Conservation (phyloP, 2,329 filamentous ascomycete genomes). For the Alternaria gansuensis region DNA sequence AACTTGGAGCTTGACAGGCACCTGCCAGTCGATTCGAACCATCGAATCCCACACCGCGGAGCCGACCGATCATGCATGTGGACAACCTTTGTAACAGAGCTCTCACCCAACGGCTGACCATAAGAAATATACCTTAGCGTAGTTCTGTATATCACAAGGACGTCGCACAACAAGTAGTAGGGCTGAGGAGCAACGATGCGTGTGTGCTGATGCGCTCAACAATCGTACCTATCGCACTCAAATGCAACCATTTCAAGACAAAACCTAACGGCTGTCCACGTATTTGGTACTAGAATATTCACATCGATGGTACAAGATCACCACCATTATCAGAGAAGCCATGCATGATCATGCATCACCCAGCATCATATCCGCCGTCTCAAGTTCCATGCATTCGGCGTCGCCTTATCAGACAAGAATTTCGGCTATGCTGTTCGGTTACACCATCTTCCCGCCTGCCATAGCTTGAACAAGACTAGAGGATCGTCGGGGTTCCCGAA, state of each 20-base stretch:
- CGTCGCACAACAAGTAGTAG: neutral
- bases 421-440: neutral
- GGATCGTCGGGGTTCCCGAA: conserved; percentile 11
- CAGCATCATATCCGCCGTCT: conserved; percentile 1
- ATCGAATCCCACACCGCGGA: conserved; percentile 18
- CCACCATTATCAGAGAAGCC: neutral
- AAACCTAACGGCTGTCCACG: neutral
- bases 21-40: neutral
- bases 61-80: conserved; percentile 8
- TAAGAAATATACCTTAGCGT: neutral
- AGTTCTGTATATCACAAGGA: neutral
- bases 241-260: neutral
- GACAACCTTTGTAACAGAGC: neutral
- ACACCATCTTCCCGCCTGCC: conserved; percentile 1
- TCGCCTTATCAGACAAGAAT: conserved; percentile 12
- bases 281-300: neutral
- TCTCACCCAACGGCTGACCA: neutral
- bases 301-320: neutral
- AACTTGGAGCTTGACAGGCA: conserved; percentile 3
- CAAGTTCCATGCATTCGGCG: conserved; percentile 7
- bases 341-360: neutral
- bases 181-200: neutral
- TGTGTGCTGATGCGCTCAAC: conserved; percentile 1
- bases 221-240: neutral
- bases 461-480: neutral